A percentile compares a stretch with the other conserved stretches of the same genome.
phyloP scores from a whole-genome alignment of 2,329 filamentous ascomycete genomes.

The Monilinia laxa region DNA sequence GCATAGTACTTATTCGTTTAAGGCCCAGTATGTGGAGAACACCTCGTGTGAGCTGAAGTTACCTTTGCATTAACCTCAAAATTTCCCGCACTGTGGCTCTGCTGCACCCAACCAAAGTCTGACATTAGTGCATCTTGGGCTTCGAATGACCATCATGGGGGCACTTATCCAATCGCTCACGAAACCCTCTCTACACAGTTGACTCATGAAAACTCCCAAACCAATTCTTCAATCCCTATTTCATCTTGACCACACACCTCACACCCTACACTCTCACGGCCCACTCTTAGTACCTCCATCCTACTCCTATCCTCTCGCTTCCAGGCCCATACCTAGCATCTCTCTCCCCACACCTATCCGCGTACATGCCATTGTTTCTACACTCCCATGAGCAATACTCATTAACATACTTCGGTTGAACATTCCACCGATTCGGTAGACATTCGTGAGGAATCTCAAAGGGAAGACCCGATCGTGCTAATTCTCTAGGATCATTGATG shows the following conservation, averaged over 20 bases:
- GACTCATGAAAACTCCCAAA: not conserved
- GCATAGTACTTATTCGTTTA: not conserved
- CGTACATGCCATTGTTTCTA: slow-evolving; percentile 35
- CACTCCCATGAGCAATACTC: slow-evolving; percentile 37
- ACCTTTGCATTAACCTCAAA: slow-evolving; percentile 3
- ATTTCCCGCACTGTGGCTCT: slow-evolving; percentile 3
- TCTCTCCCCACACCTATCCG: slow-evolving; percentile 32
- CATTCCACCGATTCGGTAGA: slow-evolving; percentile 34
- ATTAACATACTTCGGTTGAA: slow-evolving; percentile 26
- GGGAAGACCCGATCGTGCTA: slow-evolving; percentile 27
- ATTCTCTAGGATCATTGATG: slow-evolving; percentile 37
- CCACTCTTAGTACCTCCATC: slow-evolving; percentile 34
- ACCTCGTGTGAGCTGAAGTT: not conserved
- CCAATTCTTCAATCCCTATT: not conserved
- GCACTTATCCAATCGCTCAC: not conserved
- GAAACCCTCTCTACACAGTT: not conserved
- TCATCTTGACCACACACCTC: not conserved
- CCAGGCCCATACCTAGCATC: slow-evolving; percentile 38
- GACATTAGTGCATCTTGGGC: not conserved
- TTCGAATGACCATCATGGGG: not conserved
- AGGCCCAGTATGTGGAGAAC: not conserved
- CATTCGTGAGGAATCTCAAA: slow-evolving; percentile 36
- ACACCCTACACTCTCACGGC: not conserved
- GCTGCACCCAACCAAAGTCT: not conserved
- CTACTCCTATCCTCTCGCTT: slow-evolving; percentile 37